A percentile compares a stretch with the other conserved stretches of the same genome.
Conservation (phyloP, 2,329 filamentous ascomycete species). For the Beauveria sp. region DNA sequence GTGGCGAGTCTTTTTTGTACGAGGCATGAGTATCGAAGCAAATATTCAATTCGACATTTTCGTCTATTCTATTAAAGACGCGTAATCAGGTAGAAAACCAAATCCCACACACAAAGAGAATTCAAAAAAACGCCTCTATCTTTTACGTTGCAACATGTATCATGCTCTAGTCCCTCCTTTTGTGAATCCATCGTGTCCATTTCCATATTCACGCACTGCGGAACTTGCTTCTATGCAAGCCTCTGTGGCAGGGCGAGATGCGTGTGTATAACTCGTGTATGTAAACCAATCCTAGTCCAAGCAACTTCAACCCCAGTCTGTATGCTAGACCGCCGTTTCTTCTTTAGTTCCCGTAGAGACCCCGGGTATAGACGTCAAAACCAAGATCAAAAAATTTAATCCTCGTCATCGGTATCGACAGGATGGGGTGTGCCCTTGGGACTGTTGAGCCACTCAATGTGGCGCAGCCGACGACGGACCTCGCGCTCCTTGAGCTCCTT, state of each 20-base stretch:
- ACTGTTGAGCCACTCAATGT: slow-evolving; percentile 78
- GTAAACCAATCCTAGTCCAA: not conserved
- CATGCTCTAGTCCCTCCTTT: not conserved
- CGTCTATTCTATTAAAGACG: not conserved
- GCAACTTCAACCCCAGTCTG: not conserved
- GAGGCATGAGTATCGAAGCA: too few species aligned
- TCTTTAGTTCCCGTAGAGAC: too few species aligned
- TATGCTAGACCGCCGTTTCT: too few species aligned
- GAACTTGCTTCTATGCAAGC: not conserved
- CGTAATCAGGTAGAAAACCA: not conserved
- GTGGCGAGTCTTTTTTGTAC: too few species aligned
- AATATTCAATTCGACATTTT: not conserved
- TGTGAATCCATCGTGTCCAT: not conserved
- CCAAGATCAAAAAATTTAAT: slow-evolving; percentile 14
- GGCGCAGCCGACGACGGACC: slow-evolving; percentile 74
- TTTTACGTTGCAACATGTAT: not conserved
- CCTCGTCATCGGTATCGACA: slow-evolving; percentile 70
- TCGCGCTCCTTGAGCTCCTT: slow-evolving; percentile 93
- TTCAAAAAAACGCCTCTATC: slow-evolving; percentile 5
- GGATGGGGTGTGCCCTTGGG: slow-evolving; percentile 78
- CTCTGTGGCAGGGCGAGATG: not conserved
- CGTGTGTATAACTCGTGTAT: not conserved
- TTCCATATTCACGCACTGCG: not conserved
- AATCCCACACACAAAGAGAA: not conserved
- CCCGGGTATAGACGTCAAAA: not conserved